Conservation (phyloP, 495 filamentous ascomycete species). For the Penicillium desertorum region DNA sequence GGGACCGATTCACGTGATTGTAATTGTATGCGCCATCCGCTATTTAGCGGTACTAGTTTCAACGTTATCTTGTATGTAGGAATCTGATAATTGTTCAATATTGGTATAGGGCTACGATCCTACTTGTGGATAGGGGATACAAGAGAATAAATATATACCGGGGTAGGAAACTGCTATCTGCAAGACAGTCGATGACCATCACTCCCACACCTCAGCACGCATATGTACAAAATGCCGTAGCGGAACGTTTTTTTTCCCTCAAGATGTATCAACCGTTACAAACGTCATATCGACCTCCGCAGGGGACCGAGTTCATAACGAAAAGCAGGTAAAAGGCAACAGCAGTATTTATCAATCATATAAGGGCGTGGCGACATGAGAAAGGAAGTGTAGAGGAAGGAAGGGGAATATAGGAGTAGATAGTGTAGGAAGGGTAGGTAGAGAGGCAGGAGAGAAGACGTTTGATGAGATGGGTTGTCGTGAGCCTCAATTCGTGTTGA, state of each 20-base stretch:
- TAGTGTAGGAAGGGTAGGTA: constrained; percentile 1
- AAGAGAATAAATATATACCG: constrained; percentile 13
- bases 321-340: constrained; percentile 15
- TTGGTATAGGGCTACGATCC: no score
- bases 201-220: constrained; percentile 17
- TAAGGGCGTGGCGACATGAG: constrained; percentile 32
- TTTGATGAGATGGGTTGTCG: background rate
- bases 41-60: background rate
- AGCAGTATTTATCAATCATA: constrained; percentile 32
- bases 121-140: background rate
- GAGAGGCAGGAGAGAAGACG: background rate
- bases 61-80: background rate
- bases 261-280: constrained; percentile 15
- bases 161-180: constrained; percentile 16
- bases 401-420: background rate
- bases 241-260: constrained; percentile 8
- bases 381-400: constrained; percentile 20
- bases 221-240: constrained; percentile 25
- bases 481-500: background rate
- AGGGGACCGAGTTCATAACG: constrained; percentile 13
- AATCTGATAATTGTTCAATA: background rate
- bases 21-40: background rate
- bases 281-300: constrained; percentile 19
- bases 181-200: constrained; percentile 8
- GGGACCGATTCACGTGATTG: background rate